Conservation (phyloP, 1,284 basidiomycete genomes). For the Sporisorium exsertum region DNA sequence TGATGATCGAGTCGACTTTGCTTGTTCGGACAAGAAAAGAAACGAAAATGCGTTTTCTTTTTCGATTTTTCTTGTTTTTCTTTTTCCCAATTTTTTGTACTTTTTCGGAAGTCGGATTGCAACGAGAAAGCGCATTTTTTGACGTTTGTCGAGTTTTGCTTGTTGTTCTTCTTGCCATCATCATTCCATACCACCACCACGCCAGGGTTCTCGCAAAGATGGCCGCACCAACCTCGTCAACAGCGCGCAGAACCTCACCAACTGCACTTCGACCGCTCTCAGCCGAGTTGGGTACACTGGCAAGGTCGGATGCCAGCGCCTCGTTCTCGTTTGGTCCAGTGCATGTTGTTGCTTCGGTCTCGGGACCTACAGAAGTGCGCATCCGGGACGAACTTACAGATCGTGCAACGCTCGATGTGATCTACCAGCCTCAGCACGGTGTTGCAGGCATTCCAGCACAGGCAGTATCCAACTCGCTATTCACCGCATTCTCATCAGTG, state of each 20-base stretch:
- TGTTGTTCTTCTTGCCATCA: constrained; percentile 1
- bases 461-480: constrained; percentile 22
- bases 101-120: constrained; percentile 11
- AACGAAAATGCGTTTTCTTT: not conserved
- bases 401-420: constrained; percentile 72
- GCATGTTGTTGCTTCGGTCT: constrained; percentile 69
- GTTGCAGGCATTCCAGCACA: constrained; percentile 66
- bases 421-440: constrained; percentile 72
- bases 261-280: constrained; percentile 41
- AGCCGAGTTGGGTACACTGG: constrained; percentile 27
- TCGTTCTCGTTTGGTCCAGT: constrained; percentile 55
- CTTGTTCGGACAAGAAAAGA: constrained; percentile 9
- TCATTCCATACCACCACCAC: not conserved
- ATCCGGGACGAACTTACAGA: constrained; percentile 73
- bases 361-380: constrained; percentile 73
- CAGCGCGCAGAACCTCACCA: constrained; percentile 19
- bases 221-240: constrained; percentile 9
- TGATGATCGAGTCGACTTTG: constrained; percentile 2
- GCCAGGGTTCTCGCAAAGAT: not conserved
- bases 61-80: constrained; percentile 1
- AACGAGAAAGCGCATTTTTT: not conserved
- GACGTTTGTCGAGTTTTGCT: not conserved
- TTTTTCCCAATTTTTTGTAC: no score
- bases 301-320: constrained; percentile 57
- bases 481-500: constrained; percentile 59